Percentiles rank a stretch among this genome's conserved stretches.
Evolutionary conservation across 441 rosid species (phyloP).

Genomic region (Corymbia citriodora): DNA sequence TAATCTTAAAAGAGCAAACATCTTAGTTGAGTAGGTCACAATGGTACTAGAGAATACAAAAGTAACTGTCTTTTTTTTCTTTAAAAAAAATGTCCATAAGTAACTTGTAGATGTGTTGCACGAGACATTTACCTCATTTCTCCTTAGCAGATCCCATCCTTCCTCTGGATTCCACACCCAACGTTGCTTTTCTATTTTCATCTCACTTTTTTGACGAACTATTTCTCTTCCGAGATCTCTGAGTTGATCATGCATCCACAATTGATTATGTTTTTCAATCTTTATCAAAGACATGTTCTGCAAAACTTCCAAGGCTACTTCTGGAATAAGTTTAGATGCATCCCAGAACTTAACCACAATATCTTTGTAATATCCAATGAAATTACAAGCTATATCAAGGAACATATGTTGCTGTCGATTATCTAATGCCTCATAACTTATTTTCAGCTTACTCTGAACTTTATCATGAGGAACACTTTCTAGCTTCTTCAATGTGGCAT

Average conservation of each 20-base stretch:
- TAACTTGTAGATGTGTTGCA: fast-evolving
- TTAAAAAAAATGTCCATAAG: too few species aligned
- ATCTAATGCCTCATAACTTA: neutral
- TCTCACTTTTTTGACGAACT: neutral
- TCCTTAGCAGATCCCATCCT: neutral
- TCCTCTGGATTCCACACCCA: fast-evolving
- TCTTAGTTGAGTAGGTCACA: fast-evolving
- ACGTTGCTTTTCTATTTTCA: neutral
- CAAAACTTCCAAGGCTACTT: neutral
- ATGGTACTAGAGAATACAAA: too few species aligned
- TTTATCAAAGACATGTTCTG: neutral
- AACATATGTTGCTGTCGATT: fast-evolving
- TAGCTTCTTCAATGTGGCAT: neutral
- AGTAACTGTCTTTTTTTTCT: fast-evolving
- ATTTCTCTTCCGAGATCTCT: neutral
- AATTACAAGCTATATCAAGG: neutral
- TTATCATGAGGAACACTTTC: neutral
- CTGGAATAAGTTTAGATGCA: neutral
- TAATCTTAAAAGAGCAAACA: too few species aligned
- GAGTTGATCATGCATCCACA: neutral
- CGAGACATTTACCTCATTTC: fast-evolving
- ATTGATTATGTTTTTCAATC: fast-evolving
- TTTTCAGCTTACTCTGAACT: neutral
- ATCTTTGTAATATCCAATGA: neutral
- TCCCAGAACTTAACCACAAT: neutral